These are phyloP conservation scores for Phytopythium ostracodes DNA, from an alignment of 352 stramenopile species.

Conservation along the genomic window DNA sequence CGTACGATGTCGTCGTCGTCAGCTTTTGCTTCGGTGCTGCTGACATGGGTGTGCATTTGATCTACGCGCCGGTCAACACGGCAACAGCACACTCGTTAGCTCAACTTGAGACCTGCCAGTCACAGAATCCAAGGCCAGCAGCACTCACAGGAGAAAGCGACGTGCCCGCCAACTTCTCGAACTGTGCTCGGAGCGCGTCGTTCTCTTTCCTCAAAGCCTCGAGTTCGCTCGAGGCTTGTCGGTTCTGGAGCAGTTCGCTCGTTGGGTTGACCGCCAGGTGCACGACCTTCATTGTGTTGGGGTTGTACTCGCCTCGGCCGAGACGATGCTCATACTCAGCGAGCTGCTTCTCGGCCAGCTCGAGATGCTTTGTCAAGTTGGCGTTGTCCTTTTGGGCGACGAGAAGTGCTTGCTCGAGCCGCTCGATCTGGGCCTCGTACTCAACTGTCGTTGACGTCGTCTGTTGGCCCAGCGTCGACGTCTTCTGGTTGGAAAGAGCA, in stretches of 20 bases:
- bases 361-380: conserved; percentile 52
- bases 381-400: conserved; percentile 40
- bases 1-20: conserved; percentile 80
- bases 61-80: neutral
- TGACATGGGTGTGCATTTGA: conserved; percentile 6
- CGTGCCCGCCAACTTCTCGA: conserved; percentile 29
- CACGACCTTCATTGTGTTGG: conserved; percentile 83
- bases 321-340: conserved; percentile 68
- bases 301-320: conserved; percentile 73
- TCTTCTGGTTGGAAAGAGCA: conserved; percentile 13
- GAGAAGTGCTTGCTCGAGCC: conserved; percentile 40
- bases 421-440: conserved; percentile 43
- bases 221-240: conserved; percentile 30
- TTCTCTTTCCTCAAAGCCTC: conserved; percentile 49
- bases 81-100: neutral
- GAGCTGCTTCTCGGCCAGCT: conserved; percentile 61
- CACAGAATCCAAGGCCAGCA: neutral
- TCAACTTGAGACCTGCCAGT: neutral
- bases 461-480: conserved; percentile 12
- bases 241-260: conserved; percentile 51
- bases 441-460: conserved; percentile 38
- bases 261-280: conserved; percentile 85
- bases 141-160: conserved; percentile 24
- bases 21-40: conserved; percentile 26
- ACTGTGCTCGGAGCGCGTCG: conserved; percentile 39